A percentile compares a stretch with the other conserved stretches of the same genome.
phyloP scores from a whole-genome alignment of 179 eudicot genomes.

The Heliamphora pulchella region DNA sequence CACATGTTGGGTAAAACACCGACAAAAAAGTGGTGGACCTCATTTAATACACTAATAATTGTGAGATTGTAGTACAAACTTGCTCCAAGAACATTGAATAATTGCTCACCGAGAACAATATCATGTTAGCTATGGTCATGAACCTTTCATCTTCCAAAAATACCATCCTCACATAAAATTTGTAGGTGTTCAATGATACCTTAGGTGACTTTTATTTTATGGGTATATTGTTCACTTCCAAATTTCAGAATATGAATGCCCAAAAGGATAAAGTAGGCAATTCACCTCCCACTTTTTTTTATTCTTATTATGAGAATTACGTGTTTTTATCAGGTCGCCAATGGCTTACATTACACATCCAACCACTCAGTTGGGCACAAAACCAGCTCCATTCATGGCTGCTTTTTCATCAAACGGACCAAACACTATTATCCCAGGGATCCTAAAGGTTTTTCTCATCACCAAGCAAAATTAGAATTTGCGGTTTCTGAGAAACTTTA shows the following conservation, averaged over 20 bases:
- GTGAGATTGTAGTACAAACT: too few species aligned
- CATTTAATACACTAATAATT: too few species aligned
- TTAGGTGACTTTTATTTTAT: too few species aligned
- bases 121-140: background rate
- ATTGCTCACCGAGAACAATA: background rate
- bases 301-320: background rate
- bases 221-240: background rate
- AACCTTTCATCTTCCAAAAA: background rate
- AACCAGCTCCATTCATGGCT: constrained; percentile 91
- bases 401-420: constrained; percentile 89
- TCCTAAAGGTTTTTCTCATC: constrained; percentile 55
- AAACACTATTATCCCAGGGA: constrained; percentile 55
- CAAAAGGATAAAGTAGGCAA: background rate
- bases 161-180: background rate
- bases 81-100: too few species aligned
- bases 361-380: constrained; percentile 41
- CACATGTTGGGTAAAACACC: too few species aligned
- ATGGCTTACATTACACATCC: constrained; percentile 54
- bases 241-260: background rate
- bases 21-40: too few species aligned
- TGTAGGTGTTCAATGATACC: background rate
- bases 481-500: background rate
- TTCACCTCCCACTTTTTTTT: background rate
- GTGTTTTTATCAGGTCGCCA: constrained; percentile 36
- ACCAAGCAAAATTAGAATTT: background rate